Percentiles rank a stretch among this genome's conserved stretches.
phyloP scores from a whole-genome alignment of 345 rosid species.

The Eucalyptus decipiens region DNA sequence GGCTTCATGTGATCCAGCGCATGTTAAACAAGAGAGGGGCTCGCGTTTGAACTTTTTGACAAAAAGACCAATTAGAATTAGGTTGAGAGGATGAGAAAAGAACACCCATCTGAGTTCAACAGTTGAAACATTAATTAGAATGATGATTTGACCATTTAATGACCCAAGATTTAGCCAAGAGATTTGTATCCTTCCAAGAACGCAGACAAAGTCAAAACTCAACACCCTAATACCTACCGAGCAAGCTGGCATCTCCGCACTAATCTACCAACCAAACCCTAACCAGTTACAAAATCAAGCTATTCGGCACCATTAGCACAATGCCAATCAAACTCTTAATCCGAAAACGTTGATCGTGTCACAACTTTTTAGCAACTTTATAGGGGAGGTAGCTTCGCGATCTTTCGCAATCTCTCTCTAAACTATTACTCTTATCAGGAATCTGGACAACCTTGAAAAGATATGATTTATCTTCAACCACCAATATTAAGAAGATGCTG shows the following conservation, averaged over 20 bases:
- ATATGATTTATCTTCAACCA: background rate
- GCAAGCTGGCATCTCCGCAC: background rate
- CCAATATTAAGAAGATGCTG: background rate
- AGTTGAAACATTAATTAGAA: background rate
- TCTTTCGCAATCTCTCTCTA: background rate
- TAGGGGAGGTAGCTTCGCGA: background rate
- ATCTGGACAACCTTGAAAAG: background rate
- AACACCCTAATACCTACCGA: background rate
- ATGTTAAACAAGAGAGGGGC: background rate
- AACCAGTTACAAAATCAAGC: background rate
- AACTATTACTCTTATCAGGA: background rate
- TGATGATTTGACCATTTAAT: background rate
- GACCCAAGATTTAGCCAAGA: background rate
- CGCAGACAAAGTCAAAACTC: background rate
- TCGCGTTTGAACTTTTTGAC: background rate
- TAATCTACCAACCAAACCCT: background rate
- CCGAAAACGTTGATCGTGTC: background rate
- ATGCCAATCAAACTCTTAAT: background rate
- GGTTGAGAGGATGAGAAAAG: background rate
- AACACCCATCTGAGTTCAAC: background rate
- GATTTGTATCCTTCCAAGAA: background rate
- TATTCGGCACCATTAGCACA: background rate
- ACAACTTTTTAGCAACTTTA: background rate
- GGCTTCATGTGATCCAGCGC: slow-evolving; percentile 6
- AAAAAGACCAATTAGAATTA: background rate